Evolutionary conservation across 1,139 yeast species (phyloP), one percentile per base, ranked within the genome.

Genomic region (Blastobotrys apis): DNA sequence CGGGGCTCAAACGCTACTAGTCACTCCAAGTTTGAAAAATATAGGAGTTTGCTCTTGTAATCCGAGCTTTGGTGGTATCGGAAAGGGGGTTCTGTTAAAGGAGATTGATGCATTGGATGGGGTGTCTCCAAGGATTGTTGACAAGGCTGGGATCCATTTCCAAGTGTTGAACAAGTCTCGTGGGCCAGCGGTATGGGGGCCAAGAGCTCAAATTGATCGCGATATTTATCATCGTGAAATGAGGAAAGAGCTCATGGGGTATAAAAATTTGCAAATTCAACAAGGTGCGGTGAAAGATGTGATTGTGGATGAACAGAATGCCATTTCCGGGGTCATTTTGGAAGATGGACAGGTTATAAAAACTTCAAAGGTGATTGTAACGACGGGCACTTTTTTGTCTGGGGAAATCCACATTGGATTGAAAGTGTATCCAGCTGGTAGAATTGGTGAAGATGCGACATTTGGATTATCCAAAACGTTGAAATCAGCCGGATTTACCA

Each of bases 121-220:
- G 3, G 84, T 92, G 0, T 80, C 94, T 5, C 81, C 92, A 0
- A 71, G 78, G 48, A 77, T 92, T 15, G 90, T 94, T 2, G 99
- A 94, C 64, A 72, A 75, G 55, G 95, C 98, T 0, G 98, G 98
- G 0, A 85, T 90, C 31, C 96, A 90, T 62, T 94, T 83, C 65
- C 87, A 86, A 60, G 80, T 88, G 48, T 70, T 94, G 49, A 94
- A 94, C 63, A 75, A 83, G 38, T 84, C 95, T 2, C 77, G 87
- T 54, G 99, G 99, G 0, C 87, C 97, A 0, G 98, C 98, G 0
- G 98, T 90, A 1, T 95, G 97, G 85, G 98, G 98, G 0, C 97
- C 97, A 5, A 68, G 99, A 48, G 97, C 97, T 1, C 98, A 94
- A 63, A 92, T 94, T 26, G 98, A 94, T 63, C 71, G 99, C 51